Evolutionary conservation across 2,329 filamentous ascomycete species (phyloP).

Genomic region (Lachnellula subtilissima): DNA sequence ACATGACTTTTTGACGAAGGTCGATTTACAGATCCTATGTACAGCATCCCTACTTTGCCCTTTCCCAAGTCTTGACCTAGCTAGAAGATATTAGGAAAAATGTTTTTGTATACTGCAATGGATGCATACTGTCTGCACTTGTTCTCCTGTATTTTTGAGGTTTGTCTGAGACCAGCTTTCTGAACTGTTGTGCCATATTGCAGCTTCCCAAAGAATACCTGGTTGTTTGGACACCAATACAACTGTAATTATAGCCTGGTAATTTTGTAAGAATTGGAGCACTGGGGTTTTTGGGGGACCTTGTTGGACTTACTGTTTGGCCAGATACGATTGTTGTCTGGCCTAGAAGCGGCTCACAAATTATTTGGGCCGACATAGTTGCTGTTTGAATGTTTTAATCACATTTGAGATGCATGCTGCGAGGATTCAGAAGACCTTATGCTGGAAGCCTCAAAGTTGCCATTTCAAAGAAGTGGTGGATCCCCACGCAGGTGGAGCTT

Average conservation of each 20-base stretch:
- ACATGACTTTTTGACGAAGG: not conserved
- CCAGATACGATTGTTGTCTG: not conserved
- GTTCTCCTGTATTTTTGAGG: not conserved
- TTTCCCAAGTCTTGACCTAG: not conserved
- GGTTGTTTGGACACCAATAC: not conserved
- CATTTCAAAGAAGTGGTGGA: too few species aligned
- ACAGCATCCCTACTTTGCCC: not conserved
- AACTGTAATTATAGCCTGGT: not conserved
- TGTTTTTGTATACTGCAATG: not conserved
- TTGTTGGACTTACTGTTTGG: not conserved
- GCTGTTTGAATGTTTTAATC: not conserved
- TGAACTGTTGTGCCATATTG: conserved; percentile 5
- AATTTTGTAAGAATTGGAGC: not conserved
- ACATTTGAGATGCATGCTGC: too few species aligned
- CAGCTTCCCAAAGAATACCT: conserved; percentile 1
- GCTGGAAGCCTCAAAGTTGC: too few species aligned
- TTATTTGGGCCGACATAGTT: conserved; percentile 1
- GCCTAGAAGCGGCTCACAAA: conserved; percentile 1
- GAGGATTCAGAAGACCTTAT: too few species aligned
- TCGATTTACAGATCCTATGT: not conserved
- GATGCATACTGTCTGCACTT: not conserved
- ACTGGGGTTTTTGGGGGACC: not conserved
- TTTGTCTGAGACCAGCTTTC: not conserved
- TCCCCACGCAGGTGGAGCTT: too few species aligned
- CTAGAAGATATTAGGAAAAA: not conserved